These are phyloP conservation scores for Sergeia podlipaevii DNA, from an alignment of 208 protist genomes.

Conservation along the genomic window DNA sequence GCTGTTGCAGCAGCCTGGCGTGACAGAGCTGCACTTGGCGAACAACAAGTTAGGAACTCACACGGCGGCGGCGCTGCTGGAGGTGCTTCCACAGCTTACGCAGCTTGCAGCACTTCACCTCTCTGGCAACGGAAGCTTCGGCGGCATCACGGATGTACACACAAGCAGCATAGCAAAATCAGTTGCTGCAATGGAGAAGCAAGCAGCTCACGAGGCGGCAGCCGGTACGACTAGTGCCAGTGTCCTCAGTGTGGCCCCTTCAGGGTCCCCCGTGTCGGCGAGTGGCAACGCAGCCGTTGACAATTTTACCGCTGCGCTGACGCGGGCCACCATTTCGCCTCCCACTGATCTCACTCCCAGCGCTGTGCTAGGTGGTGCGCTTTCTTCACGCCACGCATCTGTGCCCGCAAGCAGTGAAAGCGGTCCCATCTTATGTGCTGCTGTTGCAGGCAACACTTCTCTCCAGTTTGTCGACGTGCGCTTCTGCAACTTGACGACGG, in stretches of 20 bases:
- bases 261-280: not conserved
- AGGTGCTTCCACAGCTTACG: conserved; percentile 38
- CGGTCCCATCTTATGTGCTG: conserved; percentile 31
- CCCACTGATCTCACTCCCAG: too few species aligned
- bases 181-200: not conserved
- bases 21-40: conserved; percentile 62
- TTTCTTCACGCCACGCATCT: too few species aligned
- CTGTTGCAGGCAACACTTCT: conserved; percentile 40
- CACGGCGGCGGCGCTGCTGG: conserved; percentile 39
- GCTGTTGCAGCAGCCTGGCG: conserved; percentile 37
- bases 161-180: not conserved
- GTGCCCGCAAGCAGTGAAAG: conserved; percentile 17
- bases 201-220: not conserved
- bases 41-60: conserved; percentile 66
- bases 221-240: not conserved
- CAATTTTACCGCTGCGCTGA: conserved; percentile 1
- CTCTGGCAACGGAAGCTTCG: conserved; percentile 55
- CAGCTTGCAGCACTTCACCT: conserved; percentile 60
- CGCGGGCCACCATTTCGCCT: too few species aligned
- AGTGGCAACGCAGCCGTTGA: not conserved
- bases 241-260: not conserved
- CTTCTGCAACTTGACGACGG: conserved; percentile 33
- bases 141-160: conserved; percentile 8
- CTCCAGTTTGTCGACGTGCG: conserved; percentile 67
- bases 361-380: too few species aligned